phyloP scores from a whole-genome alignment of 1,139 yeast species.

The Saccharomyces pastorianus region DNA sequence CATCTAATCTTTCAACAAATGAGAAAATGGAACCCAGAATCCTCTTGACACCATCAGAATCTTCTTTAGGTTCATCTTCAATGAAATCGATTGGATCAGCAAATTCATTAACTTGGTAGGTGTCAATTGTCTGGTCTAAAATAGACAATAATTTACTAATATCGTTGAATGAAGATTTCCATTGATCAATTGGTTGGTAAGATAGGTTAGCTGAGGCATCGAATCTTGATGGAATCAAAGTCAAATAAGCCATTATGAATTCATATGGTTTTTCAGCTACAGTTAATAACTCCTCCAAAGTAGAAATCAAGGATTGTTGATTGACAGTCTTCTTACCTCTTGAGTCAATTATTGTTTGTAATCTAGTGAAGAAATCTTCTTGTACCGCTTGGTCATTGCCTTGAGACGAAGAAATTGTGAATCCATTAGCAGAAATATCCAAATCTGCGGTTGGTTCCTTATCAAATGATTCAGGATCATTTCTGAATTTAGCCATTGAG shows the following conservation, averaged over 20 bases:
- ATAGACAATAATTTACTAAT: slow-evolving; percentile 54
- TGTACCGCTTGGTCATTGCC: slow-evolving; percentile 29
- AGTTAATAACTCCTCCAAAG: slow-evolving; percentile 55
- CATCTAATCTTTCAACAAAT: slow-evolving; percentile 87
- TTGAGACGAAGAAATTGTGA: slow-evolving; percentile 35
- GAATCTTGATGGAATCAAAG: slow-evolving; percentile 81
- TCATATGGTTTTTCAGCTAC: slow-evolving; percentile 60
- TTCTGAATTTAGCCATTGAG: slow-evolving; percentile 52
- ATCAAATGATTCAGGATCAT: slow-evolving; percentile 68
- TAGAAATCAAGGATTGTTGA: slow-evolving; percentile 64
- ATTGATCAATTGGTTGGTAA: slow-evolving; percentile 72
- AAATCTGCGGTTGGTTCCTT: slow-evolving; percentile 34
- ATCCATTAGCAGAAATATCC: slow-evolving; percentile 28
- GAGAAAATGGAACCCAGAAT: slow-evolving; percentile 82
- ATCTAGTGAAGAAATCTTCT: slow-evolving; percentile 54
- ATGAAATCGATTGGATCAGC: slow-evolving; percentile 74
- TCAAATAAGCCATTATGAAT: slow-evolving; percentile 66
- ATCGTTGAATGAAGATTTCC: slow-evolving; percentile 67
- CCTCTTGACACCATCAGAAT: slow-evolving; percentile 57
- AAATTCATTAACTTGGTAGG: slow-evolving; percentile 68
- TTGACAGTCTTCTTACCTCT: slow-evolving; percentile 96
- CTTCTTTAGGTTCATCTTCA: slow-evolving; percentile 66
- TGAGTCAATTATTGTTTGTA: slow-evolving; percentile 71
- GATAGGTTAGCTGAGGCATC: slow-evolving; percentile 64
- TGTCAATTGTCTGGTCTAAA: slow-evolving; percentile 51